Conservation (phyloP, 208 protist genomes). For the Trypanosoma lewisi region DNA sequence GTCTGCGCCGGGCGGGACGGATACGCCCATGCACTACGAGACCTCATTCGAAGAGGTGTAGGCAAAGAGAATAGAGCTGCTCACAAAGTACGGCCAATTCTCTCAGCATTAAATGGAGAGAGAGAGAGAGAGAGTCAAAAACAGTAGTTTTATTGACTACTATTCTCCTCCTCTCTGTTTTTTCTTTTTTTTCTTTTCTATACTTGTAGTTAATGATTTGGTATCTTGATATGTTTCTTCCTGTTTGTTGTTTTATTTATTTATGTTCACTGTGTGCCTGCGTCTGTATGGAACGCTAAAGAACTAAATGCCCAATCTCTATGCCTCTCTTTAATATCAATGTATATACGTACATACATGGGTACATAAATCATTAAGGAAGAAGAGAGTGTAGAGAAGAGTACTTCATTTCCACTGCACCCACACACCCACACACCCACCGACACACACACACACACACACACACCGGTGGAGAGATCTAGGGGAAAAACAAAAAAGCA, state of each 20-base stretch:
- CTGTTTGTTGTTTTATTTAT: neutral
- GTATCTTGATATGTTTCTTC: neutral
- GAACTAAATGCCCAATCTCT: no score
- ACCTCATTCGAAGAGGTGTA: slow-evolving; percentile 42
- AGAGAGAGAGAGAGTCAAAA: no score
- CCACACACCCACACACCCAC: no score
- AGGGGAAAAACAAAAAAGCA: neutral
- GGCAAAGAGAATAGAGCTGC: slow-evolving; percentile 46
- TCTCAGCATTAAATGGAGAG: slow-evolving; percentile 12
- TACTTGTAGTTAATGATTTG: neutral
- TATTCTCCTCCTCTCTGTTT: slow-evolving; percentile 4
- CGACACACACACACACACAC: no score
- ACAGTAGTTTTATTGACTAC: neutral
- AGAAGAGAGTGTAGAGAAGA: no score
- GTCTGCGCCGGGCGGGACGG: neutral
- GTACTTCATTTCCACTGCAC: no score
- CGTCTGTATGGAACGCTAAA: neutral
- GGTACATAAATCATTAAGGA: no score
- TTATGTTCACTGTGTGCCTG: neutral
- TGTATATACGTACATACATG: no score
- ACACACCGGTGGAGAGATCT: neutral
- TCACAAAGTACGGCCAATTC: slow-evolving; percentile 34
- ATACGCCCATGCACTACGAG: neutral
- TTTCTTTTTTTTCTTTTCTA: slow-evolving; percentile 17
- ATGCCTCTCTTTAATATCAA: no score